Evolutionary conservation across 768 basidiomycete species (phyloP).

Genomic region (Russula olivacea): DNA sequence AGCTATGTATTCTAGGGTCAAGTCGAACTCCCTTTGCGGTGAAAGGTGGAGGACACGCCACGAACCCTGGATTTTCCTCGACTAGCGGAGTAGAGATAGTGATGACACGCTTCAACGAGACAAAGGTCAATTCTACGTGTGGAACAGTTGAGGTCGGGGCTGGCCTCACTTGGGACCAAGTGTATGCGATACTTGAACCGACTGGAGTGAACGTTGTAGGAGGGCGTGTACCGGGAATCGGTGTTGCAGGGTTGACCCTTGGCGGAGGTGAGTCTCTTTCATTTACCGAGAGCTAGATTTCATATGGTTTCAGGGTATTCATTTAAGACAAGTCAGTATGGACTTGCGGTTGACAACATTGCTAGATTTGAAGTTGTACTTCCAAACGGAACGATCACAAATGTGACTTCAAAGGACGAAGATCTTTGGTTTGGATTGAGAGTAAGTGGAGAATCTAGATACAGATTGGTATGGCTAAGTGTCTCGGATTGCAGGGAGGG

Average conservation of each 20-base stretch:
- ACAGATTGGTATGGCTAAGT: not conserved
- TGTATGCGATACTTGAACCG: not conserved
- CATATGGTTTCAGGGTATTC: conserved; percentile 30
- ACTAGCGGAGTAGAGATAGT: not conserved
- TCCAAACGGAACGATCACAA: conserved; percentile 27
- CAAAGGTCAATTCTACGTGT: not conserved
- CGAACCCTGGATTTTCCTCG: not conserved
- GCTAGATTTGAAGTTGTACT: conserved; percentile 28
- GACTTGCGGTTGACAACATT: conserved; percentile 35
- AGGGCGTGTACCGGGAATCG: not conserved
- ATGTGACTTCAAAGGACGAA: not conserved
- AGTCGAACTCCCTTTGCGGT: not conserved
- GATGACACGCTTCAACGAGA: not conserved
- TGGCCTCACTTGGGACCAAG: not conserved
- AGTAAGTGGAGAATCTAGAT: not conserved
- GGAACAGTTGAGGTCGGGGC: conserved; percentile 3
- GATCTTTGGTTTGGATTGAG: conserved; percentile 17
- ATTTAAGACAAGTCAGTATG: conserved; percentile 30
- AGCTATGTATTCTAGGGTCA: not conserved
- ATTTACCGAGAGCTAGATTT: not conserved
- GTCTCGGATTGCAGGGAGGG: conserved; percentile 6
- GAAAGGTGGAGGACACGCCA: not conserved
- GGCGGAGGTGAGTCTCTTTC: conserved; percentile 21
- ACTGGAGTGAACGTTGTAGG: conserved; percentile 3
- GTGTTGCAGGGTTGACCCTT: not conserved